These are phyloP conservation scores for Saccharomycopsis malanga DNA, from an alignment of 805 yeast species.

Conservation along the genomic window DNA sequence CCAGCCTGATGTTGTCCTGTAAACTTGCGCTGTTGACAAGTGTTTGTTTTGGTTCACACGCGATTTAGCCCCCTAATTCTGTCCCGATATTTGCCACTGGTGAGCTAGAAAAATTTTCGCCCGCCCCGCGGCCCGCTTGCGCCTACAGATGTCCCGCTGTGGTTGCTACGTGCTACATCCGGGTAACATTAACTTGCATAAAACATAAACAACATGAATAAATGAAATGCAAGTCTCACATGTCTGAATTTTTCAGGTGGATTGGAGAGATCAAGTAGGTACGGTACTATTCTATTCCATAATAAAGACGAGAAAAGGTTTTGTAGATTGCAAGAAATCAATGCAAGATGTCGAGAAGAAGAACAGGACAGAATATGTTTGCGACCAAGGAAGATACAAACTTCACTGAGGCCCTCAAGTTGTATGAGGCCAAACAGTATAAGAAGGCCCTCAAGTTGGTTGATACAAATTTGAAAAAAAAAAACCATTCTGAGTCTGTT, in stretches of 20 bases:
- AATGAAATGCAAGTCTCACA: no score
- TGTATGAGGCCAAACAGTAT: constrained; percentile 81
- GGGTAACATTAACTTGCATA: no score
- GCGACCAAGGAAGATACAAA: constrained; percentile 61
- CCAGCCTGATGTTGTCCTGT: no score
- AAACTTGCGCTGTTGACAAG: background rate
- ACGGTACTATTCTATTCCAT: no score
- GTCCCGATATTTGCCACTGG: background rate
- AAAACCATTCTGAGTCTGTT: constrained; percentile 70
- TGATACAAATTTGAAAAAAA: constrained; percentile 66
- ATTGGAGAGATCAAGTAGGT: no score
- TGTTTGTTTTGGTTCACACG: background rate
- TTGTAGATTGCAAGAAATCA: no score
- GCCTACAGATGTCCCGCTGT: background rate
- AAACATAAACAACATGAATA: no score
- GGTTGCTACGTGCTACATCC: background rate
- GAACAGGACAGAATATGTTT: constrained; percentile 18
- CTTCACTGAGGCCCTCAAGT: constrained; percentile 73
- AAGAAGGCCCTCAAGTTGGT: constrained; percentile 74
- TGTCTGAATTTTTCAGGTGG: no score
- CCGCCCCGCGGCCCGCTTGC: background rate
- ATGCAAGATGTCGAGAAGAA: constrained; percentile 8
- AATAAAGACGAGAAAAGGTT: no score
- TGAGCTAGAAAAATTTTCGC: background rate
- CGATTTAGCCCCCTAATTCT: background rate